Base-by-base conservation (phyloP, 1,284 basidiomycete species). In the Erythrobasidium hasegawianum region DNA sequence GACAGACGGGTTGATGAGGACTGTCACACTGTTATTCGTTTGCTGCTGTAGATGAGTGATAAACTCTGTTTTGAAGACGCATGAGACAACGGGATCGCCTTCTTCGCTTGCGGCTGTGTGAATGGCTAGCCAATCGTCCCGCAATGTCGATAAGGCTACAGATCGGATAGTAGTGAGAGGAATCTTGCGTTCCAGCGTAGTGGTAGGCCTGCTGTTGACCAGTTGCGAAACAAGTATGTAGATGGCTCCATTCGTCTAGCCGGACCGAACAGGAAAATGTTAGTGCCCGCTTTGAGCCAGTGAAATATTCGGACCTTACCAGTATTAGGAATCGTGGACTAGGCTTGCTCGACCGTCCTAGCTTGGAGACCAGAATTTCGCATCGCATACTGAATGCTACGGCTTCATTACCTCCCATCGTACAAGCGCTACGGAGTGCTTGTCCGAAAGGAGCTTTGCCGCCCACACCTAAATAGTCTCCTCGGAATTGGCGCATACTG, bases 31-130 rank as follows among this genome's bases (percentile, higher is more conserved):
- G 1, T 86, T 90, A 73, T 87, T 86, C 1, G 90, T 91, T 67
- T 90, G 79, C 71, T 88, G 87, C 67, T 94, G 80, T 49, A 99
- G 82, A 72, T 88, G 87, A 11, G 90, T 84, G 9, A 87, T 82
- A 59, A 99, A 81, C 77, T 99, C 96, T 0, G 96, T 98, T 84
- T 99, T 99, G 84, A 98, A 95, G 72, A 86, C 82, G 73, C 90
- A 93, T 69, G 86, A 88, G 74, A 98, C 83, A 56, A 97, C 82
- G 0, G 95, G 93, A 76, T 99, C 96, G n/a, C 92, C 93, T 76
- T 97, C 95, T 77, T 95, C 92, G 68, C 79, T 79, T 27, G 83
- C 80, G 67, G 82, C 85, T 49, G 87, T 85, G 75, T 94, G 94
- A 71, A 90, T 75, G 8, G 90, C 90, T 77, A 97, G 82, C 89